Percentiles rank a stretch among this genome's conserved stretches.
These are phyloP conservation scores for Cymbidium sinense DNA, from an alignment of 106 monocot genomes.

Conservation along the genomic window DNA sequence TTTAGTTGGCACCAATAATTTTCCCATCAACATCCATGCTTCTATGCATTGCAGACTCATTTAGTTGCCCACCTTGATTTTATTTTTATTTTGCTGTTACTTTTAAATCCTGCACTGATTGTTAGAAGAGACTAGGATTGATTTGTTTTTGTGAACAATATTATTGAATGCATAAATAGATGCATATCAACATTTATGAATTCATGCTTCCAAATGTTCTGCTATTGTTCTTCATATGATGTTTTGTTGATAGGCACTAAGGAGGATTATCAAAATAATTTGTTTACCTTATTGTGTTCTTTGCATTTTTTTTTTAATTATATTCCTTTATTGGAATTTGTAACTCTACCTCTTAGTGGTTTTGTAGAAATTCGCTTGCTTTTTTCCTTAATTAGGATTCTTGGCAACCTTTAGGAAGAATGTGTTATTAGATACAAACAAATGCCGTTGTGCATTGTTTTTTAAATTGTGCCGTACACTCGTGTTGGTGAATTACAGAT, in stretches of 20 bases:
- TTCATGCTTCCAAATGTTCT: not conserved
- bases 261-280: not conserved
- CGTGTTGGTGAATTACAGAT: conserved; percentile 15
- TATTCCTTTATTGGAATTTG: not conserved
- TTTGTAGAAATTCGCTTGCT: not conserved
- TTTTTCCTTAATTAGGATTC: not conserved
- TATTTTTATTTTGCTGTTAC: no score
- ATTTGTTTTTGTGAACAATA: not conserved
- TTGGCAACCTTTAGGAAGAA: not conserved
- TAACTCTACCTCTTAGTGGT: not conserved
- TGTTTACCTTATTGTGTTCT: not conserved
- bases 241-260: not conserved
- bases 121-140: not conserved
- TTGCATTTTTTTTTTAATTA: not conserved
- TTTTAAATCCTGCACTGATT: not conserved
- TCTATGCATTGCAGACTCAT: not conserved
- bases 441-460: not conserved
- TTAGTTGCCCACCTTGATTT: not conserved
- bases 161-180: not conserved
- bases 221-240: conserved; percentile 1
- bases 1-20: not conserved
- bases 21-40: not conserved
- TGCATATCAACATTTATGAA: not conserved
- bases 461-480: not conserved
- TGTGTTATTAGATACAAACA: not conserved